Evolutionary conservation across 169 alveolate species (phyloP).

Genomic region (Perkinsus olseni): DNA sequence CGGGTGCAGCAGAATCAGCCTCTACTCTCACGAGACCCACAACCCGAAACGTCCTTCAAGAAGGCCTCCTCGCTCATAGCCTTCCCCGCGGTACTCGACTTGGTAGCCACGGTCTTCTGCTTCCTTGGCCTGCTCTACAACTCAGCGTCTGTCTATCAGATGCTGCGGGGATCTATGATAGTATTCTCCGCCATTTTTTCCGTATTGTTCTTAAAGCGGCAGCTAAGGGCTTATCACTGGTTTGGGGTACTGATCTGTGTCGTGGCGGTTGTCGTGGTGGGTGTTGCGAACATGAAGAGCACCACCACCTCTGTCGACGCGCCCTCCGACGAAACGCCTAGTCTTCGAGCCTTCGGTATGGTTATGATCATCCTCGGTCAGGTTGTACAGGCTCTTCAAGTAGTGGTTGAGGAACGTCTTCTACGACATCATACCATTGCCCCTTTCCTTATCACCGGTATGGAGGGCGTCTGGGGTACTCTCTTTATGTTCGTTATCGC

Average conservation of each 20-base stretch:
- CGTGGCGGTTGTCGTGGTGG: background rate
- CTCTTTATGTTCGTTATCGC: background rate
- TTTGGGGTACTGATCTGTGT: background rate
- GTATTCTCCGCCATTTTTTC: background rate
- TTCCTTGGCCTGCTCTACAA: conserved; percentile 9
- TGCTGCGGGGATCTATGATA: background rate
- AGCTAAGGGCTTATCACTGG: background rate
- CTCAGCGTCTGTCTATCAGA: conserved; percentile 11
- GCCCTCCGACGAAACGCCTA: background rate
- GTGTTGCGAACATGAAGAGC: background rate
- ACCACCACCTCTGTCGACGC: background rate
- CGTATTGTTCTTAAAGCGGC: background rate
- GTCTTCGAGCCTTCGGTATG: conserved; percentile 1
- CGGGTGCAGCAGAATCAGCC: background rate
- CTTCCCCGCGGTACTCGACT: background rate
- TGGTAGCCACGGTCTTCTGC: background rate
- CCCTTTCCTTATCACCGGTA: background rate
- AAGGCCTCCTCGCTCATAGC: background rate
- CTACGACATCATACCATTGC: background rate
- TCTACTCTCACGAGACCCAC: background rate
- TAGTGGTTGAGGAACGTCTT: background rate
- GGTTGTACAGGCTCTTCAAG: background rate
- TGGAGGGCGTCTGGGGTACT: background rate
- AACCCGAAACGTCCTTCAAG: background rate
- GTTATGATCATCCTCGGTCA: background rate